Base-by-base conservation (phyloP, 495 filamentous ascomycete genomes). In the Penicillium parvum region DNA sequence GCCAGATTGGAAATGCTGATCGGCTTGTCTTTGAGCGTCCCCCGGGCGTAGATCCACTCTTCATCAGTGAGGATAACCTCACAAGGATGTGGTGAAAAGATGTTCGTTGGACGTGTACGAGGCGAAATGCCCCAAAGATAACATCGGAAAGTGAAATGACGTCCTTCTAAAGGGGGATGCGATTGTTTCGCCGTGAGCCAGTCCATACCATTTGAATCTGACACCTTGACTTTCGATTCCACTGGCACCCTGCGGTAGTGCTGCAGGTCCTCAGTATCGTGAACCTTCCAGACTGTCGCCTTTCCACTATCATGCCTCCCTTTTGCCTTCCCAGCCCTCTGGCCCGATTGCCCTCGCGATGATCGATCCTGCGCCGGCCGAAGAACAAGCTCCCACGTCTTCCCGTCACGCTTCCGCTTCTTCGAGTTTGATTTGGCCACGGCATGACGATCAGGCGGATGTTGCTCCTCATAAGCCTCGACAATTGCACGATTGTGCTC, bases 51-150 rank as follows among this genome's bases (percentile, higher is more conserved):
- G 4, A 21, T 5, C 46, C 40, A 49, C 10, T 34, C 21, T 14
- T 33, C 25, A 11, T 16, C 27, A 29, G 46, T 28, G 10, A 43
- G 5, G 3, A 49, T 12, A 14, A 22, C 18, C 19, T 49, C 46
- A 9, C n/a, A 16, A 6, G 46, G 46, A 10, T 38, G 40, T 12
- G 21, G 28, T 1, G 23, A 9, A 34, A 49, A 49, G 5, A 49
- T 39, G 9, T 49, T 14, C 21, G 40, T 44, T 15, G 33, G 19
- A 19, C 46, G 40, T 5, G 33, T 40, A 14, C 46, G 46, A 9
- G 46, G 27, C 14, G 46, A 19, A 1, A 49, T 3, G 1, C 46
- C 46, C 4, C 14, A 14, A 15, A 35, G 40, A 23, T 39, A 49
- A 23, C 46, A 49, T 19, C 40, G 32, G 22, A 48, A 28, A 5